Percentiles rank a stretch among this genome's conserved stretches.
Evolutionary conservation across 78 protist species (phyloP).

Genomic region (Diacronema lutheri): DNA sequence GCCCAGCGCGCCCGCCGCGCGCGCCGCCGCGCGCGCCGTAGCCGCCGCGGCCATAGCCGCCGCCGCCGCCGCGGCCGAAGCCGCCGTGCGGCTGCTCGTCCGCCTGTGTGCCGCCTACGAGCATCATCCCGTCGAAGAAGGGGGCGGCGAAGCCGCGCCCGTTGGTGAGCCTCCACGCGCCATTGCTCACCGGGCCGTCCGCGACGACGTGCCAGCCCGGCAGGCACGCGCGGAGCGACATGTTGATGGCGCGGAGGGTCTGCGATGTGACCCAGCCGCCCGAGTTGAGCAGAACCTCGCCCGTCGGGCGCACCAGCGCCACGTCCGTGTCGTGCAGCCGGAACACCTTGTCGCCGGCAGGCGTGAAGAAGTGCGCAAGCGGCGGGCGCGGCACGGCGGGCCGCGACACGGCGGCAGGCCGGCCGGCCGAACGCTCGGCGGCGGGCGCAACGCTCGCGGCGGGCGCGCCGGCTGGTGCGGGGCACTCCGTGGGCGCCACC

Average conservation of each 20-base stretch:
- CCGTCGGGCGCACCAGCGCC: neutral
- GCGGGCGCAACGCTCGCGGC: too few relatives aligned
- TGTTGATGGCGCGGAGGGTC: conserved; percentile 6
- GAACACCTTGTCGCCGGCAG: neutral
- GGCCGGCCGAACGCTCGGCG: too few relatives aligned
- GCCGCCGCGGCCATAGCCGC: too few relatives aligned
- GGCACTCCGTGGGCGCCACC: too few relatives aligned
- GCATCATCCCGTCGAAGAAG: neutral
- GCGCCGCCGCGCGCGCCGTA: neutral
- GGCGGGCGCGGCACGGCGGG: too few relatives aligned
- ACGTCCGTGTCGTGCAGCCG: conserved; percentile 12
- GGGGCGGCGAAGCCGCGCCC: neutral
- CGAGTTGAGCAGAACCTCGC: neutral
- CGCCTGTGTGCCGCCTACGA: too few relatives aligned
- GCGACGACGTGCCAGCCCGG: neutral
- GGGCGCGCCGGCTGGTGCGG: too few relatives aligned
- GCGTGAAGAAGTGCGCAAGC: too few relatives aligned
- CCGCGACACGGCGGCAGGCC: too few relatives aligned
- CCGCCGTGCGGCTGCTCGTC: too few relatives aligned
- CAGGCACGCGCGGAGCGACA: neutral
- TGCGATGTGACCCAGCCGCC: conserved; percentile 11
- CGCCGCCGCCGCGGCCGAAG: too few relatives aligned
- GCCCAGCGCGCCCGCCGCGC: too few relatives aligned
- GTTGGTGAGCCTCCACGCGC: conserved; percentile 4
- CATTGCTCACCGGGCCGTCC: neutral